Evolutionary conservation across 805 yeast species (phyloP), one percentile per base, ranked within the genome.

Genomic region (Teunomyces atbi): DNA sequence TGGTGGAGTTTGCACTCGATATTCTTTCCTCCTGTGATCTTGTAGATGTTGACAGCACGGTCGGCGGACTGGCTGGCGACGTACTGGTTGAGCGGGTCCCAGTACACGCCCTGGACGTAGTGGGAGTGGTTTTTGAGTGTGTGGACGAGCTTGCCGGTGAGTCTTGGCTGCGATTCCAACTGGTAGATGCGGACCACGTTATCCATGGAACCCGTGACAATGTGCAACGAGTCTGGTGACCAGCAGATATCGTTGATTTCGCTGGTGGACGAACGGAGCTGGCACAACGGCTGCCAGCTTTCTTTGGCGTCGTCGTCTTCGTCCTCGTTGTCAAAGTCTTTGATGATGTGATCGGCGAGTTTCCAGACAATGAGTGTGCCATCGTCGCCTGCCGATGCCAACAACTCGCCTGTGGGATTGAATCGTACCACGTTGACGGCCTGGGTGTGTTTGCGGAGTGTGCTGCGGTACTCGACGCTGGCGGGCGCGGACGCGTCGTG

Each of bases 301-400:
- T 94, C 98, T 46, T 74, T 70, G 10, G 71, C 57, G 18, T 81
- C 87, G 37, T 79, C 84, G 41, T 62, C 65, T 34, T 74, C 77
- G 16, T 47, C 52, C 10, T 52, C 56, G 13, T 71, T 74, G n/a
- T 88, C 91, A 59, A 83, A 82, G 33, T 85, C 88, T 50, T 73
- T 72, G 5, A 78, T 72, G 13, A 82, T 68, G 3, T 69, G 68
- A 40, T 80, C 82, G 18, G 81, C 70, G 16, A 76, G 69, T 34
- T 70, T 74, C 99, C 99, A 94, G 29, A 94, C 65, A 52, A 91
- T 72, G 20, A 94, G 77, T 5, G 85, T 81, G 1, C 99, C 98
- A 63, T 94, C 99, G 60, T 94, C 99, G 3, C 97, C 96, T 0
- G 96, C 97, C 0, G 92, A 78, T 0, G 98, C 98, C 18, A 94